Percentiles rank a stretch among this genome's conserved stretches.
Conservation (phyloP, 108 stramenopile species). For the Nannochloropsis oceanica region DNA sequence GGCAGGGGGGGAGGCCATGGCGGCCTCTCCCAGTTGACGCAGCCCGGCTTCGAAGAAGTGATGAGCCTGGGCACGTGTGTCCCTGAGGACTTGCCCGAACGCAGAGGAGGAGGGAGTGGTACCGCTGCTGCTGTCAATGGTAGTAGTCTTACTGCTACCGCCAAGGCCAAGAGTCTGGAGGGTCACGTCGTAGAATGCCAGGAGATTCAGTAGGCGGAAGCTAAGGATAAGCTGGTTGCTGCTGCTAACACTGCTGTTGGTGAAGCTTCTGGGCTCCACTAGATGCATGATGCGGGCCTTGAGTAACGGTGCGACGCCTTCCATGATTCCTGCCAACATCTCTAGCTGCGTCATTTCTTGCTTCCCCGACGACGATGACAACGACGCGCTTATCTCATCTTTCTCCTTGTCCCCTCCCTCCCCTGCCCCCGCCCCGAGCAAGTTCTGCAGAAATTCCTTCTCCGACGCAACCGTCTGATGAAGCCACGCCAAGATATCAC, state of each 20-base stretch:
- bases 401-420: neutral
- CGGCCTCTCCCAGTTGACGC: neutral
- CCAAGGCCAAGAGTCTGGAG: neutral
- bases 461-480: constrained; percentile 30
- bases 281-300: constrained; percentile 1
- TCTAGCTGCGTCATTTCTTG: neutral
- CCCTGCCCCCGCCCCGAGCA: constrained; percentile 9
- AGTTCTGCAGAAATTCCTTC: constrained; percentile 7
- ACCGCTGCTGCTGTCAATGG: neutral
- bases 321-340: constrained; percentile 6
- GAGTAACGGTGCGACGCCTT: neutral
- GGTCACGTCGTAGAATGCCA: constrained; percentile 30
- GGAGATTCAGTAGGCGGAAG: constrained; percentile 18
- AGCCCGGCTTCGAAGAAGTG: neutral
- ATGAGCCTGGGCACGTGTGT: neutral
- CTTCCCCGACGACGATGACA: neutral
- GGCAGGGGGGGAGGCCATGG: neutral
- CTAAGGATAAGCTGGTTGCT: neutral
- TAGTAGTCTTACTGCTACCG: neutral
- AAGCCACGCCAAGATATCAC: constrained; percentile 31
- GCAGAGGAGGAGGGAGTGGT: neutral
- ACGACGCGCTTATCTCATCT: neutral
- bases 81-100: neutral
- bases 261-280: constrained; percentile 5
- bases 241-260: neutral